Base-by-base conservation (phyloP, 1,139 yeast genomes). In the Diutina neorugosa region DNA sequence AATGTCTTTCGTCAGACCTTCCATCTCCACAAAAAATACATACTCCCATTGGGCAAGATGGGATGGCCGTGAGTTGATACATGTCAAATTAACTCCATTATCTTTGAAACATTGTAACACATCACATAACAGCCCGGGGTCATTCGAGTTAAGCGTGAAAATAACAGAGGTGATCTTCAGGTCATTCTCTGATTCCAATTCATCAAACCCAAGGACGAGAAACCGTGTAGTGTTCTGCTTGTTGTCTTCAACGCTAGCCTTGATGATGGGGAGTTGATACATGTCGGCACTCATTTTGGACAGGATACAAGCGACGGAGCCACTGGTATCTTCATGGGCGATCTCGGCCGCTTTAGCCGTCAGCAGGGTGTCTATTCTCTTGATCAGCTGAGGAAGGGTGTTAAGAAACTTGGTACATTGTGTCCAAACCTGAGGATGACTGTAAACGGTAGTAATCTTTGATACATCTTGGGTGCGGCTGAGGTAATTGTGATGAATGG, bases 381-480 rank as follows among this genome's bases (percentile, higher is more conserved):
- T 66, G 41, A 59, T 23, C 11, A n/a, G 63, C 4, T 63, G 67
- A 1, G 65, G 61, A 52, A 73, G 60, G 23, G 58, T n/a, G 65
- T 62, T 52, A 86, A 63, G 64, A 82, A 84, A 12, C 71, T 65
- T 2, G 78, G 73, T 50, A 88, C 84, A 46, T 64, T 93, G 98
- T 3, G 97, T 95, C 98, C 98, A 93, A 0, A 90, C 98, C 65
- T 93, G 98, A 3, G 98, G 98, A 66, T 93, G 98, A 2, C 96
- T 86, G 68, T 87, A 87, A 25, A 93, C 76, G 44, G 76, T 78
- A 16, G 69, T 68, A 53, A 84, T 75, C 18, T 76, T 65, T 1
- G 69, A 62, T 1, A 82, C 60, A 37, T 71, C 19, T 14, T 44
- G 71, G 18, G 64, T 64, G 52, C 76, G 72, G 1, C 84, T 71